Evolutionary conservation across 805 yeast species (phyloP).

Genomic region (Ogataea neopini): DNA sequence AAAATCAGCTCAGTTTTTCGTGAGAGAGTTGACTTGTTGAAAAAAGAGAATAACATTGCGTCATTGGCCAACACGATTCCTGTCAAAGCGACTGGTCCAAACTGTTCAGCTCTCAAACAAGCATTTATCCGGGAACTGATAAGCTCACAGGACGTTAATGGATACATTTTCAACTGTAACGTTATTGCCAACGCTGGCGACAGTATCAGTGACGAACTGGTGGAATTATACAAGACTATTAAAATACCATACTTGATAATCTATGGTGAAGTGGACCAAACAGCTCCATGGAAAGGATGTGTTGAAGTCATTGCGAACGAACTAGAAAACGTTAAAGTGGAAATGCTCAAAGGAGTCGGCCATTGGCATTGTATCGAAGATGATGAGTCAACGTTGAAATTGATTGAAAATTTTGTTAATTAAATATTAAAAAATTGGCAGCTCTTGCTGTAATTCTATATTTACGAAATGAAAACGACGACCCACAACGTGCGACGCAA

Average conservation of each 20-base stretch:
- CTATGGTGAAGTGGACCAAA: slow-evolving; percentile 15
- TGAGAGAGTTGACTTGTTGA: slow-evolving; percentile 6
- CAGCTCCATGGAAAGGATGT: slow-evolving; percentile 15
- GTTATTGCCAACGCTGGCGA: slow-evolving; percentile 15
- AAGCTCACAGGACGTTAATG: slow-evolving; percentile 7
- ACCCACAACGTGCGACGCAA: no score
- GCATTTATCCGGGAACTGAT: slow-evolving; percentile 16
- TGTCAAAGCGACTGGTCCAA: slow-evolving; percentile 16
- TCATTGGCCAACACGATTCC: slow-evolving; percentile 15
- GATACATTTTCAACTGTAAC: slow-evolving; percentile 16
- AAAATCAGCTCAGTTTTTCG: slow-evolving; percentile 11
- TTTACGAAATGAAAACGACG: background rate
- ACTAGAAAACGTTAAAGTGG: background rate
- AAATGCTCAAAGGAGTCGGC: slow-evolving; percentile 14
- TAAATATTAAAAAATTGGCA: slow-evolving; percentile 4
- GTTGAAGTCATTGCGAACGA: slow-evolving; percentile 12
- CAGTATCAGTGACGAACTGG: slow-evolving; percentile 4
- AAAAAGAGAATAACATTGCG: slow-evolving; percentile 1
- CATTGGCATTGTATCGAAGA: slow-evolving; percentile 22
- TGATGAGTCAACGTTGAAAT: slow-evolving; percentile 8
- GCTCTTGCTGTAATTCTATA: background rate
- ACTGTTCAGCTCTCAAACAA: slow-evolving; percentile 11
- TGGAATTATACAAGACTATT: slow-evolving; percentile 9
- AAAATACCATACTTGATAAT: slow-evolving; percentile 13
- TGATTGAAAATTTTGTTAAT: slow-evolving; percentile 13